Percentiles rank a stretch among this genome's conserved stretches.
These are phyloP conservation scores for Cyathus striatus DNA, from an alignment of 768 basidiomycete genomes.

Conservation along the genomic window DNA sequence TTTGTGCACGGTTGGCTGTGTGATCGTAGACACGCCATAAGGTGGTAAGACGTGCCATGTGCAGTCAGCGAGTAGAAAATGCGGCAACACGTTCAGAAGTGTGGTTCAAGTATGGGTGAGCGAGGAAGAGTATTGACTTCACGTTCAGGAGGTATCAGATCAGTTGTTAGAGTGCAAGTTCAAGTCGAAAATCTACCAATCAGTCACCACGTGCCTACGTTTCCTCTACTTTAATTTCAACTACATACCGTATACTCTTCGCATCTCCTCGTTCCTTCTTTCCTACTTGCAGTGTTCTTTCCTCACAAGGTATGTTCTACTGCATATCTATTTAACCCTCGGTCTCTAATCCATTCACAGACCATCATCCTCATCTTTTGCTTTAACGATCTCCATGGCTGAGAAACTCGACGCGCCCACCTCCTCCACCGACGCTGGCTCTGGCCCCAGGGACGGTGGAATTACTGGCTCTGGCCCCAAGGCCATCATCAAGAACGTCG, in stretches of 20 bases:
- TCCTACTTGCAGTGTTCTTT: constrained; percentile 6
- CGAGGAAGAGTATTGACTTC: too few relatives aligned
- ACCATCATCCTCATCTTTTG: neutral
- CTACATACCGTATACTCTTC: neutral
- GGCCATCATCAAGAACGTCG: constrained; percentile 93
- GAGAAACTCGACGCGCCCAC: constrained; percentile 58
- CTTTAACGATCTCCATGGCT: constrained; percentile 37
- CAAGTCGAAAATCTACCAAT: too few relatives aligned
- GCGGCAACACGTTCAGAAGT: too few relatives aligned
- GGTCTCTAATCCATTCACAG: constrained; percentile 3
- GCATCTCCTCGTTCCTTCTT: neutral
- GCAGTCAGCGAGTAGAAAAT: neutral
- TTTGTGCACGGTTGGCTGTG: too few relatives aligned
- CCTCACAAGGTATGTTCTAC: constrained; percentile 11
- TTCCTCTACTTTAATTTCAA: constrained; percentile 6
- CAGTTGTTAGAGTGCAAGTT: too few relatives aligned
- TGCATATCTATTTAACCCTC: constrained; percentile 6
- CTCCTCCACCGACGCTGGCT: constrained; percentile 50
- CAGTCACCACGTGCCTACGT: neutral
- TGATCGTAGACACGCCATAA: too few relatives aligned
- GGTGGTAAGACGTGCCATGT: neutral
- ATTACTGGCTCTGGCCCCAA: constrained; percentile 49
- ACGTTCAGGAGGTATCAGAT: too few relatives aligned
- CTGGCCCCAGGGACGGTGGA: constrained; percentile 25
- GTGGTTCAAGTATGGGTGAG: too few relatives aligned